phyloP scores from a whole-genome alignment of 2,329 filamentous ascomycete genomes.

The Fusarium circinatum region DNA sequence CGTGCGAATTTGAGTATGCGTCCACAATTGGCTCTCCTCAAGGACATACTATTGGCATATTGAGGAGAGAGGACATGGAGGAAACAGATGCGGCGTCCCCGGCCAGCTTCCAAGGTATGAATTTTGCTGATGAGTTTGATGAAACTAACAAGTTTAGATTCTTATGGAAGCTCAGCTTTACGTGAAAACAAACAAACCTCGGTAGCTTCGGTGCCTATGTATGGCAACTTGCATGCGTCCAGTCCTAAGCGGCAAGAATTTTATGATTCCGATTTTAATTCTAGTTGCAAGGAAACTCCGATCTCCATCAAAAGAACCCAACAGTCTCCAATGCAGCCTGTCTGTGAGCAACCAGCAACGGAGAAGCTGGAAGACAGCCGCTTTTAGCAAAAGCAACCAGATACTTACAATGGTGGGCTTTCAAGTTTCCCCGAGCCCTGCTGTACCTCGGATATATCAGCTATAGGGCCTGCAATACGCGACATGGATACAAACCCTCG shows the following conservation, averaged over 20 bases:
- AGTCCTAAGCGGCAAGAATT: neutral
- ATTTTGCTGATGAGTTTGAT: neutral
- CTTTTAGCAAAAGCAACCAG: constrained; percentile 18
- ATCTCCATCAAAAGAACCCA: neutral
- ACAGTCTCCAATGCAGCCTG: constrained; percentile 18
- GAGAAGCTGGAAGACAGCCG: neutral
- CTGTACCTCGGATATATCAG: constrained; percentile 8
- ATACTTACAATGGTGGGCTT: neutral
- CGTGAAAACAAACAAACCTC: neutral
- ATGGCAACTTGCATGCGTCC: neutral
- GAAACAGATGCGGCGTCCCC: neutral
- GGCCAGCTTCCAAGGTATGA: neutral
- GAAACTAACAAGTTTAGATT: neutral
- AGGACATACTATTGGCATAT: constrained; percentile 40
- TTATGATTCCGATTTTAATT: neutral
- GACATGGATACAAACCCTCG: neutral
- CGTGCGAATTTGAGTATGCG: constrained; percentile 21
- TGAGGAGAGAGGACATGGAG: constrained; percentile 36
- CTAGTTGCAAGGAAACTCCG: neutral
- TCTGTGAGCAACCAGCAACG: neutral
- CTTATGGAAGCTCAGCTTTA: neutral
- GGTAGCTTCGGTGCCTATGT: neutral
- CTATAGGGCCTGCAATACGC: neutral
- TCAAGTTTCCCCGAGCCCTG: neutral
- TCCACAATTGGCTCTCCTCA: constrained; percentile 48